These are phyloP conservation scores for Boletus insuetus DNA, from an alignment of 768 basidiomycete genomes.

Conservation along the genomic window DNA sequence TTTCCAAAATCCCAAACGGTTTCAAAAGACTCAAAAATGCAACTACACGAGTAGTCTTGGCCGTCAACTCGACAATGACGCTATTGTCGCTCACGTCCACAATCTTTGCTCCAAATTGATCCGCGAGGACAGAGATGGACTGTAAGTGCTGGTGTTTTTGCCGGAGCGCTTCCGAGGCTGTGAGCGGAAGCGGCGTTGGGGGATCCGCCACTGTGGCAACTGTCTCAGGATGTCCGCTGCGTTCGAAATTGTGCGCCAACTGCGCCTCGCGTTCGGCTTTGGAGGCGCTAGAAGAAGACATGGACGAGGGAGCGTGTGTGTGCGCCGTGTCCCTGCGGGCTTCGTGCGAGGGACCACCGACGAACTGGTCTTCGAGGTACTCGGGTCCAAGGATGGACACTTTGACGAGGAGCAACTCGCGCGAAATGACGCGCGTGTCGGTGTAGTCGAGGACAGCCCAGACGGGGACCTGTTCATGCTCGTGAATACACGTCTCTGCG, in stretches of 20 bases:
- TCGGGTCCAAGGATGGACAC: slow-evolving; percentile 97
- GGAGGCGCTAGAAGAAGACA: slow-evolving; percentile 31
- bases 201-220: neutral
- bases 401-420: slow-evolving; percentile 93
- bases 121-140: slow-evolving; percentile 79
- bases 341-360: slow-evolving; percentile 81
- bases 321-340: slow-evolving; percentile 44
- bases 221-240: slow-evolving; percentile 42
- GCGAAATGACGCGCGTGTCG: slow-evolving; percentile 83
- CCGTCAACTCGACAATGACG: slow-evolving; percentile 92
- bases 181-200: slow-evolving; percentile 46
- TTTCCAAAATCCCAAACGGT: slow-evolving; percentile 94
- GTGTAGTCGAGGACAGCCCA: slow-evolving; percentile 99
- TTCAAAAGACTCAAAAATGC: slow-evolving; percentile 89
- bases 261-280: slow-evolving; percentile 70
- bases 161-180: slow-evolving; percentile 83
- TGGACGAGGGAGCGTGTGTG: neutral
- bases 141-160: slow-evolving; percentile 87
- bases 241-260: slow-evolving; percentile 79
- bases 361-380: slow-evolving; percentile 89
- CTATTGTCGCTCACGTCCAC: slow-evolving; percentile 95
- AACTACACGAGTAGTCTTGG: slow-evolving; percentile 87
- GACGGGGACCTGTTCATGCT: slow-evolving; percentile 76
- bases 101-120: slow-evolving; percentile 89
- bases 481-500: neutral